Evolutionary conservation across 148 eudicot genomes (phyloP), one percentile per base, ranked within the genome.

Genomic region (Chenopodium formosanum): DNA sequence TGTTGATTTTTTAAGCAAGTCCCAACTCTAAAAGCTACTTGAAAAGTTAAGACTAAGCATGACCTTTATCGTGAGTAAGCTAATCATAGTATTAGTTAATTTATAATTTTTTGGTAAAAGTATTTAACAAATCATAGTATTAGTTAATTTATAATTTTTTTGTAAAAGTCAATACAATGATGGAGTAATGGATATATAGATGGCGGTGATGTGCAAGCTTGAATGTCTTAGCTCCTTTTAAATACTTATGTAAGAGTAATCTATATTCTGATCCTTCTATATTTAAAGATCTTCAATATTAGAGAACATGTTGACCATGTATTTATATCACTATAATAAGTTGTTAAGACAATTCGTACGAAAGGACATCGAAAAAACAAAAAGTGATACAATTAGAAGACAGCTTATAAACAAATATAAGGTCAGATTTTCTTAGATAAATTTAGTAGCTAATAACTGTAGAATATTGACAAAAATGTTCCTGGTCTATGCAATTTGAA

Each of bases 151-250:
- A 0, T 52, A 0, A 14, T 8, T 70, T 60, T 66, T 62, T 78
- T 60, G 68, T 9, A 52, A 74, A 78, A 83, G 85, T 83, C 82
- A 83, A 82, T 40, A 53, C 22, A 46, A 48, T 50, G 74, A 75
- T 48, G 79, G 84, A 12, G 68, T 58, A 17, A 40, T 80, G 46
- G 53, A 70, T 63, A 64, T 52, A 56, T 25, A 78, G 62, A 71
- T 65, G 75, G 80, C 17, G n/a, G 48, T 48, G 80, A 80, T 80
- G 83, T 84, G 86, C 86, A 84, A 32, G 68, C 79, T 79, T 83
- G 75, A 58, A 69, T 65, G 70, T 47, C 44, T 75, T 66, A 40
- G 47, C 8, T 53, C 78, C 31, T 22, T 46, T 22, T 63, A 47
- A 37, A 22, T 60, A 34, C 32, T 1, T 23, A 12, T 66, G 13